Evolutionary conservation across 148 eudicot species (phyloP), one percentile per base, ranked within the genome.

Genomic region (Vaccinium vitisidaea): DNA sequence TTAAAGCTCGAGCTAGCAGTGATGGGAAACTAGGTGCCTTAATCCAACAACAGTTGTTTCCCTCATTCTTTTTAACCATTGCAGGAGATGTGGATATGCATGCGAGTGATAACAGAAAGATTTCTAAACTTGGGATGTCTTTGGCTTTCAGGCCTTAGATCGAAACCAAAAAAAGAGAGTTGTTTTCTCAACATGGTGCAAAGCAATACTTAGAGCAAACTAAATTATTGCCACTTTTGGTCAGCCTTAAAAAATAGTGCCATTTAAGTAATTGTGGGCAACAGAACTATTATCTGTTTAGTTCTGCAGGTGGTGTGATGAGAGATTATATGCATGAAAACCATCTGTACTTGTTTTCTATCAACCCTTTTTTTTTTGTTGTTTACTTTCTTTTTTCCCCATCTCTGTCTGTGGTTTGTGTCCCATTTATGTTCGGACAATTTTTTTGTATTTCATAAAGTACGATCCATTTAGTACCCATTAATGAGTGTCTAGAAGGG

Each of bases 1-100:
- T 85, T 27, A 85, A 85, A 80, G 84, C 84, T 67, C 84, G 84
- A 6, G 48, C 27, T 1, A 49, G 56, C 84, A 67, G 39, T 19
- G 27, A 70, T 52, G 84, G 77, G 27, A 70, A 14, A 49, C 25
- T 82, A 50, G 50, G 84, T 30, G 77, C 77, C 77, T 56, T 82
- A n/a, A 23, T 82, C 10, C 77, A 70, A 75, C 84, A 82, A 30
- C 39, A 50, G 77, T 82, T 82, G 59, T 69, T 50, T 39, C 48
- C 78, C 10, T 52, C 84, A 11, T 27, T 82, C 25, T 50, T 27
- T 49, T 82, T 82, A 19, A 82, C 78, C 25, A n/a, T 70, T 15
- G 84, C 84, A 4, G 77, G 63, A 30, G 84, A 69, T 71, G 77
- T 82, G 16, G 84, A 70, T 18, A 12, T 6, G 2, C 39, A 2